Evolutionary conservation across 2,329 filamentous ascomycete species (phyloP).

Genomic region (Sarocladiaceae sp.): DNA sequence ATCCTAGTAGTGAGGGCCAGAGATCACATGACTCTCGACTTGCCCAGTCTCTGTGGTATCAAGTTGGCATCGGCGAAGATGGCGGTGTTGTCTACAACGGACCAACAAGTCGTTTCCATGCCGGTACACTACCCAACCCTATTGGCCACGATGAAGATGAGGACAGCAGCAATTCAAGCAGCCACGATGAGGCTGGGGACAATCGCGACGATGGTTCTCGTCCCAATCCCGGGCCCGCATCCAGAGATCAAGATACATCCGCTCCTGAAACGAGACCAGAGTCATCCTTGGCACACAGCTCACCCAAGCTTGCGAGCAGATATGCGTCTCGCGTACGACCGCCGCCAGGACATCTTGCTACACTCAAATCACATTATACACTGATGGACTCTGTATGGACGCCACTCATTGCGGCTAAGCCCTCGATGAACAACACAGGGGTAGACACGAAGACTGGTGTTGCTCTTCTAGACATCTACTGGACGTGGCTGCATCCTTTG

Average conservation of each 20-base stretch:
- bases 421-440: conserved; percentile 14
- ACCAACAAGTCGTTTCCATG: conserved; percentile 19
- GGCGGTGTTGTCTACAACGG: conserved; percentile 18
- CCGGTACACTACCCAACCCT: conserved; percentile 9
- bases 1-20: not conserved
- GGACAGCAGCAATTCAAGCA: not conserved
- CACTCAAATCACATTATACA: conserved; percentile 12
- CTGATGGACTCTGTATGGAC: conserved; percentile 15
- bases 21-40: no score
- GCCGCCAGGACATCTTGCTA: not conserved
- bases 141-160: not conserved
- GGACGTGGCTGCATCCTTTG: conserved; percentile 18
- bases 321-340: not conserved
- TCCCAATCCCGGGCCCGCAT: not conserved
- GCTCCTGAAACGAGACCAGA: not conserved
- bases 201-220: not conserved
- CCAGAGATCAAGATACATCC: not conserved
- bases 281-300: not conserved
- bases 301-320: no score
- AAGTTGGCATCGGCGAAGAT: conserved; percentile 18
- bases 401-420: conserved; percentile 12
- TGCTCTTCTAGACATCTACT: conserved; percentile 18
- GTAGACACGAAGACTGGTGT: conserved; percentile 13
- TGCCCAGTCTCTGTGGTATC: conserved; percentile 15
- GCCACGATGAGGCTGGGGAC: not conserved